Evolutionary conservation across 805 yeast species (phyloP).

Genomic region (Lipomyces orientalis): DNA sequence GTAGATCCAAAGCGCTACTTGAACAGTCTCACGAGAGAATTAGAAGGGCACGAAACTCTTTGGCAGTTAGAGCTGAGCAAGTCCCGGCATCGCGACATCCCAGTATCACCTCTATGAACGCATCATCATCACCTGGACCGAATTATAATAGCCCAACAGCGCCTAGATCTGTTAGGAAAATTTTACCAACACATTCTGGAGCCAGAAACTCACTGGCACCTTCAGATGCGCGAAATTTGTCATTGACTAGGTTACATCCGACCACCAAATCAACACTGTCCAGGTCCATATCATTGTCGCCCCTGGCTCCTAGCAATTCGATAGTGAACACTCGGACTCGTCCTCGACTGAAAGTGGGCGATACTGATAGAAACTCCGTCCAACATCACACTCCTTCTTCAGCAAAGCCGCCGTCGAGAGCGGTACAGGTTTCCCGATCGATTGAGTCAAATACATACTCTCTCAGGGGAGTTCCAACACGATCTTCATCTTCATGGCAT

Average conservation of each 20-base stretch:
- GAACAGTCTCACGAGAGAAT: slow-evolving; percentile 25
- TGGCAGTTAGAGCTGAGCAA: slow-evolving; percentile 14
- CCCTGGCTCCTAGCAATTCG: slow-evolving; percentile 15
- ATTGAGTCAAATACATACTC: background rate
- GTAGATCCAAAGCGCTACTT: slow-evolving; percentile 14
- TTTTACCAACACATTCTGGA: background rate
- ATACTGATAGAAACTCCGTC: background rate
- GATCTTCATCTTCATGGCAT: background rate
- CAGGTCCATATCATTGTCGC: slow-evolving; percentile 8
- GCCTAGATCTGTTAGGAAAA: background rate
- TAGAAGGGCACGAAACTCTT: slow-evolving; percentile 21
- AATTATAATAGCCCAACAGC: background rate
- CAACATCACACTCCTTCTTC: background rate
- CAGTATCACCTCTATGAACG: background rate
- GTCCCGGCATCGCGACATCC: background rate
- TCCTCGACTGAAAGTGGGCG: background rate
- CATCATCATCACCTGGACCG: background rate
- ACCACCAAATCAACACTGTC: background rate
- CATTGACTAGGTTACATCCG: background rate
- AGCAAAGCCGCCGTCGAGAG: background rate
- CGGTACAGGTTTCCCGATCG: background rate
- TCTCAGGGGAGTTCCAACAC: background rate
- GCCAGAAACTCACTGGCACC: background rate
- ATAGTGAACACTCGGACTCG: background rate
- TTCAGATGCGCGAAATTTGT: background rate